Conservation (phyloP, 768 basidiomycete genomes). For the Kwoniella botswanensis region DNA sequence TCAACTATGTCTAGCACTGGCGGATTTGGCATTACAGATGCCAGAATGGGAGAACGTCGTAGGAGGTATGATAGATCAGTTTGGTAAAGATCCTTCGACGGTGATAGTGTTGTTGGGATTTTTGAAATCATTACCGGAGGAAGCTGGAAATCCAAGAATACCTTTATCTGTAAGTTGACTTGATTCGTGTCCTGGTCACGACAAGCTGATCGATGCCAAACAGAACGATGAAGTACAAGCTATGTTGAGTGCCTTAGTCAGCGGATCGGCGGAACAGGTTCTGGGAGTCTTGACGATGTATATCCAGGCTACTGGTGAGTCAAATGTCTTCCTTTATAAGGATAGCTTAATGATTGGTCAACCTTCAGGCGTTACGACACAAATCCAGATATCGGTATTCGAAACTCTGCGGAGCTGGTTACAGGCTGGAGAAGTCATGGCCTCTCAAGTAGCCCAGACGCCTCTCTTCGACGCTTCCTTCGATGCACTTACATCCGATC, state of each 20-base stretch:
- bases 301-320: conserved; percentile 80
- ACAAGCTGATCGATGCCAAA: background rate
- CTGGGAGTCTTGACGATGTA: conserved; percentile 84
- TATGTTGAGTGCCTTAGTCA: conserved; percentile 31
- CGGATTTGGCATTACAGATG: conserved; percentile 88
- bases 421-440: conserved; percentile 77
- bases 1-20: conserved; percentile 86
- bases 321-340: background rate
- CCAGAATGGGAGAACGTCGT: conserved; percentile 79
- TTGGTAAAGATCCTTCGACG: conserved; percentile 80
- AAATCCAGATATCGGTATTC: conserved; percentile 81
- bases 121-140: conserved; percentile 87
- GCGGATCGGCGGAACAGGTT: conserved; percentile 65
- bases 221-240: conserved; percentile 29
- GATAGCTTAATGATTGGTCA: background rate
- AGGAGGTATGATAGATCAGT: conserved; percentile 76
- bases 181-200: background rate
- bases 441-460: conserved; percentile 69
- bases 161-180: conserved; percentile 75
- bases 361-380: conserved; percentile 73
- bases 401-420: conserved; percentile 86
- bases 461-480: conserved; percentile 83
- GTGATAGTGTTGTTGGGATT: conserved; percentile 88
- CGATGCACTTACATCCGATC: conserved; percentile 78
- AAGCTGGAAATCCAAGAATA: conserved; percentile 80